Evolutionary conservation across 2,329 filamentous ascomycete genomes (phyloP), one percentile per base, ranked within the genome.

Genomic region (Penicillium sp.): DNA sequence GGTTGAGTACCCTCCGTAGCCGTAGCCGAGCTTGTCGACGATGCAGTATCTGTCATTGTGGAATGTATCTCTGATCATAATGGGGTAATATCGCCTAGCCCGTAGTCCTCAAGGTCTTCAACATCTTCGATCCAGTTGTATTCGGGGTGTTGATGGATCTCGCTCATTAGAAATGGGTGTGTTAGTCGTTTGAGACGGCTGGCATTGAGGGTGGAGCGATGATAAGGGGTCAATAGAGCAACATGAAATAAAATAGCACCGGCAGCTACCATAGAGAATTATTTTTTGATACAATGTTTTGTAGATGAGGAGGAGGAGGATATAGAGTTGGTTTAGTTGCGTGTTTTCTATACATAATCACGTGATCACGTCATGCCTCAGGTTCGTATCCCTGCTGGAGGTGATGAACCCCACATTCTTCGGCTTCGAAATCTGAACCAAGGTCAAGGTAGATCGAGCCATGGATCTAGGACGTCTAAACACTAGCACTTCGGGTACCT

Each of bases 371-470:
- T 7, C 11, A 41, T 41, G 5, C 11, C 13, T 41, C 35, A 15
- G 2, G 35, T 41, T 41, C 15, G 3, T 6, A 26, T 26, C 3
- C 26, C 26, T 41, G 35, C 48, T 7, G 15, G n/a, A 21, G 48
- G 26, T 17, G 8, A 26, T 3, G 3, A 51, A 29, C 58, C 58
- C 58, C 58, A 55, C 58, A 60, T 60, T 60, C 51, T 30, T 54
- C 57, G 57, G 57, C 21, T n/a, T 35, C 17, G 38, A 51, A 47
- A 59, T 51, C 56, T 15, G 48, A 47, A 59, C 57, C 57, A 59
- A 46, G 56, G 30, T 52, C 48, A 19, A 49, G 23, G 31, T n/a
- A 38, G 38, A 44, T 38, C 45, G 56, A 52, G 31, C 55, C 55
- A 57, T 57, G 55, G 55, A n/a, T 41, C 48, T 19, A n/a, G 31